Conservation (phyloP, 257 asterid genomes). For the Lantana camara region DNA sequence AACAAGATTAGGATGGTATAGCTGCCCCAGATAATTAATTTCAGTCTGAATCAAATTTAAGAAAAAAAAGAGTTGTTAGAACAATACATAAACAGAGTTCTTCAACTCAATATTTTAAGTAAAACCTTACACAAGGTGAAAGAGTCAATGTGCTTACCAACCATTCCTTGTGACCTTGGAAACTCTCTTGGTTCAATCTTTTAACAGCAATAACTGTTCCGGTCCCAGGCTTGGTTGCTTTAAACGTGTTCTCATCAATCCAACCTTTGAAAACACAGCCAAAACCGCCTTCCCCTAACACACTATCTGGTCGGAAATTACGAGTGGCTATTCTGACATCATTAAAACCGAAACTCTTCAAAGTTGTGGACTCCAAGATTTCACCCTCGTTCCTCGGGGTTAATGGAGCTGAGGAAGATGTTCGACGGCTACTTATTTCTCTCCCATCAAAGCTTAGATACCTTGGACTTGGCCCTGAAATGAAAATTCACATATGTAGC, state of each 20-base stretch:
- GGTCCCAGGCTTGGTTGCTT: slow-evolving; percentile 76
- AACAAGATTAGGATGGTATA: slow-evolving; percentile 70
- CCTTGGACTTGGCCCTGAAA: slow-evolving; percentile 46
- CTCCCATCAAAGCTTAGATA: slow-evolving; percentile 37
- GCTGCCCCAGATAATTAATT: slow-evolving; percentile 63
- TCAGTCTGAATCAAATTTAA: slow-evolving; percentile 46
- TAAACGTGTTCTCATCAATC: slow-evolving; percentile 67
- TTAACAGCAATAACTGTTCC: slow-evolving; percentile 81
- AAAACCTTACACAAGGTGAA: not conserved
- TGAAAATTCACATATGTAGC: not conserved
- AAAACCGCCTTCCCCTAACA: slow-evolving; percentile 84
- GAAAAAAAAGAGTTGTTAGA: not conserved
- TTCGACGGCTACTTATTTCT: slow-evolving; percentile 47
- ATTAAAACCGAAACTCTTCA: slow-evolving; percentile 61
- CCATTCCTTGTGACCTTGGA: slow-evolving; percentile 92
- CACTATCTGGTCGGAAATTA: slow-evolving; percentile 89
- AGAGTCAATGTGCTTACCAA: slow-evolving; percentile 51
- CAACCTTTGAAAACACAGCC: slow-evolving; percentile 88
- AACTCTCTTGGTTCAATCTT: slow-evolving; percentile 74
- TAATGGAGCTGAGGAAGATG: slow-evolving; percentile 44
- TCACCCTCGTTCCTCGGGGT: slow-evolving; percentile 68
- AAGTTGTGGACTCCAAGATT: slow-evolving; percentile 49
- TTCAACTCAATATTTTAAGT: not conserved
- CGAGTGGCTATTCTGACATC: slow-evolving; percentile 72
- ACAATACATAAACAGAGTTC: not conserved